Evolutionary conservation across 805 yeast genomes (phyloP), one percentile per base, ranked within the genome.

Genomic region (Schwanniomyces vanrijiae): DNA sequence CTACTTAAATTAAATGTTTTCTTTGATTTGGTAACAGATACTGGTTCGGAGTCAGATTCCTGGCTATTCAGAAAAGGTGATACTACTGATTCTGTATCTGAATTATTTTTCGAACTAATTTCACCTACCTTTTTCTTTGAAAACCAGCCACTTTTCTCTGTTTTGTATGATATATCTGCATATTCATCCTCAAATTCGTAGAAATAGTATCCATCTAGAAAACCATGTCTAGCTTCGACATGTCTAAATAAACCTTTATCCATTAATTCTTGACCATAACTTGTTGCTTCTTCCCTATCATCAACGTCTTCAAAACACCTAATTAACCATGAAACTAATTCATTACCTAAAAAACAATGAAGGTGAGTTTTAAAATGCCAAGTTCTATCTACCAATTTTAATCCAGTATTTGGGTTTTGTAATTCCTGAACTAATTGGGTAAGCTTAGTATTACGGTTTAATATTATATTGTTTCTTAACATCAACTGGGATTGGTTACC

Each of bases 201-300:
- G 64, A 92, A 92, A 61, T 90, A 92, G 59, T 94, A 91, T 0
- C 99, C 99, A 67, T 92, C 96, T 44, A 90, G 66, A 55, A 94
- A 89, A 2, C 86, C 82, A 61, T 92, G 97, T 28, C 92, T 77
- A 39, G 81, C 74, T 50, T 87, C 89, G 18, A 90, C 97, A 59
- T 92, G 98, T n/a, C 65, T 72, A 60, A 92, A 82, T 13, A 92
- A 58, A 0, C 87, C 87, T 42, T 73, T 73, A 7, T 81, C 77
- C 95, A 90, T 88, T 37, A 92, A 66, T 7, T 68, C 61, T 55
- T 90, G 91, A 1, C 97, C 99, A 62, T 74, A 94, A 11, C 70
- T 78, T 0, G 84, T 82, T 0, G 97, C 98, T 14, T 85, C 91
- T 22, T 90, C 97, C 51, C 92, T 70, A 1, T 87, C 82, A 44